These are phyloP conservation scores for Phoma sp. DNA, from an alignment of 2,329 filamentous ascomycete species.

Conservation along the genomic window DNA sequence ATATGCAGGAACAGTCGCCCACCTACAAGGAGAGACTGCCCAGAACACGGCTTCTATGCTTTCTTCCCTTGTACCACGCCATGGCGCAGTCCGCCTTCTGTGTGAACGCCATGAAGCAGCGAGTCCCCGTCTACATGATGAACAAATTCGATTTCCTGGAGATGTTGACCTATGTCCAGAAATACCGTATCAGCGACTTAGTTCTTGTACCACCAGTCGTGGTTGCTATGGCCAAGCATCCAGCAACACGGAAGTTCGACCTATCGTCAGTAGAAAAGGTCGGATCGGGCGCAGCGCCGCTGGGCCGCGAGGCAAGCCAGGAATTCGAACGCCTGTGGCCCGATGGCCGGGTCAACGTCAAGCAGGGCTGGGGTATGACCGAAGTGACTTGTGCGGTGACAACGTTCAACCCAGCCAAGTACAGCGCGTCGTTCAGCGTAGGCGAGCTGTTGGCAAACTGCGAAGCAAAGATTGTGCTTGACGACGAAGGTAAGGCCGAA, in stretches of 20 bases:
- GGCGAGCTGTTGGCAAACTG: slow-evolving; percentile 74
- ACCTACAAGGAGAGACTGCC: slow-evolving; percentile 55
- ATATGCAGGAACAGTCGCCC: slow-evolving; percentile 54
- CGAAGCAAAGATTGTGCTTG: slow-evolving; percentile 68
- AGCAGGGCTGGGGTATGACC: slow-evolving; percentile 89
- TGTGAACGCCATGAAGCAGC: slow-evolving; percentile 61
- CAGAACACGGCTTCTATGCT: slow-evolving; percentile 62
- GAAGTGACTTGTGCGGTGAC: slow-evolving; percentile 75
- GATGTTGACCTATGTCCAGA: slow-evolving; percentile 71
- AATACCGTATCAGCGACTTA: slow-evolving; percentile 70
- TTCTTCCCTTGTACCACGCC: slow-evolving; percentile 67
- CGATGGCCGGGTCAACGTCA: slow-evolving; percentile 56
- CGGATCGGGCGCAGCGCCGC: slow-evolving; percentile 72
- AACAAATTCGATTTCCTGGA: slow-evolving; percentile 74
- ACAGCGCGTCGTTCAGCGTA: slow-evolving; percentile 57
- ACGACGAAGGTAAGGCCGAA: slow-evolving; percentile 60
- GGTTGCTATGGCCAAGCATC: slow-evolving; percentile 74
- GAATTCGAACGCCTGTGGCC: slow-evolving; percentile 66
- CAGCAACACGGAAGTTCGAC: slow-evolving; percentile 69
- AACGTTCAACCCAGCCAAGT: slow-evolving; percentile 64
- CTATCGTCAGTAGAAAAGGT: slow-evolving; percentile 68
- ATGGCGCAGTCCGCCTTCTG: slow-evolving; percentile 71
- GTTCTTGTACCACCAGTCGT: slow-evolving; percentile 76
- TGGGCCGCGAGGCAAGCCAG: slow-evolving; percentile 49
- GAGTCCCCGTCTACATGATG: slow-evolving; percentile 79